Conservation (phyloP, 192 early-diverging fungal species). For the Coemansia sp. region DNA sequence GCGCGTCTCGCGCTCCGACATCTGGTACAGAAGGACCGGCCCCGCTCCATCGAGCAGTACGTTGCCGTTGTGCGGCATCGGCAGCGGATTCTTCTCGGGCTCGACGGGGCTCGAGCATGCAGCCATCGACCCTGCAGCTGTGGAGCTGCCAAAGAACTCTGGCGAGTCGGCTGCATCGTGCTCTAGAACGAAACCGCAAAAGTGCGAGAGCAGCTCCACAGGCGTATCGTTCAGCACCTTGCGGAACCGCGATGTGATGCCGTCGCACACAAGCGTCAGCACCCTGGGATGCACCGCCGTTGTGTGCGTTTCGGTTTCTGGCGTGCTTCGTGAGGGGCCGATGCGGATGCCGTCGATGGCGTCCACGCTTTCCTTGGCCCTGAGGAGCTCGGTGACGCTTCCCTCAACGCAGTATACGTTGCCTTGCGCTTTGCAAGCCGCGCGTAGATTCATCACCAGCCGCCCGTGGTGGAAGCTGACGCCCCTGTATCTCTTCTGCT, state of each 20-base stretch:
- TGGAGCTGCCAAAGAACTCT: constrained; percentile 75
- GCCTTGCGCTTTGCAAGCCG: constrained; percentile 57
- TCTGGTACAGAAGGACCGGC: constrained; percentile 91
- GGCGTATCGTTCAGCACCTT: constrained; percentile 49
- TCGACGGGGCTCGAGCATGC: constrained; percentile 54
- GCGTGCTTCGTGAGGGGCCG: constrained; percentile 13
- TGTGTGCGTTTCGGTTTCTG: constrained; percentile 13
- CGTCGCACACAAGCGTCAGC: constrained; percentile 87
- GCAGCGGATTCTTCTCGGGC: constrained; percentile 57
- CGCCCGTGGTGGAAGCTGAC: constrained; percentile 93
- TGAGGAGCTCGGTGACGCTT: constrained; percentile 70
- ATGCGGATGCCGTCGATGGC: constrained; percentile 30
- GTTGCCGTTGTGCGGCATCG: constrained; percentile 86
- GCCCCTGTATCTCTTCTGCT: constrained; percentile 61
- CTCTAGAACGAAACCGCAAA: constrained; percentile 49
- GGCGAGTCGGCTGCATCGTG: constrained; percentile 60
- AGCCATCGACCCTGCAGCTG: background rate
- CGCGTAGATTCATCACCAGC: constrained; percentile 84
- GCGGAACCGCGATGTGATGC: constrained; percentile 94
- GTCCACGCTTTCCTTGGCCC: constrained; percentile 8
- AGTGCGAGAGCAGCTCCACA: constrained; percentile 42
- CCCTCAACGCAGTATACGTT: constrained; percentile 78
- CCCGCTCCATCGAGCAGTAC: constrained; percentile 86
- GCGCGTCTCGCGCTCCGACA: constrained; percentile 83
- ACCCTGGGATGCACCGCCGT: constrained; percentile 41